A percentile compares a stretch with the other conserved stretches of the same genome.
phyloP scores from a whole-genome alignment of 257 asterid species.

The Plantago ovata region DNA sequence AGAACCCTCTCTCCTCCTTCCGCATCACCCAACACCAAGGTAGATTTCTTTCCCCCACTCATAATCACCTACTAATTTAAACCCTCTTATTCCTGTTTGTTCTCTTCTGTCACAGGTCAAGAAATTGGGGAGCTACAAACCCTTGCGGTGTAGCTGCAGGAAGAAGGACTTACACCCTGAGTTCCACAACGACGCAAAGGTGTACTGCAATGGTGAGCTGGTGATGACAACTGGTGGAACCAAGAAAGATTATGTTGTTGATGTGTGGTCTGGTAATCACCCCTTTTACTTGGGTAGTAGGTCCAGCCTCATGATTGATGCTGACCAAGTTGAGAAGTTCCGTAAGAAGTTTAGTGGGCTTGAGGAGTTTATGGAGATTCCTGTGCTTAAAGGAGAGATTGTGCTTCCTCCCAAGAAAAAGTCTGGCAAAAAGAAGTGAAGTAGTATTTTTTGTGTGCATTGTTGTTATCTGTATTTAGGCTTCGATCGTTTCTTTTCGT shows the following conservation, averaged over 20 bases:
- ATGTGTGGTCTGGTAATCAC: slow-evolving; percentile 98
- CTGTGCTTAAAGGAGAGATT: slow-evolving; percentile 89
- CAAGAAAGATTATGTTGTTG: slow-evolving; percentile 83
- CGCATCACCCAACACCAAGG: slow-evolving; percentile 21
- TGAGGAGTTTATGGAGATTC: slow-evolving; percentile 66
- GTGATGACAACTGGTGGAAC: slow-evolving; percentile 97
- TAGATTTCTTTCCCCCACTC: neutral
- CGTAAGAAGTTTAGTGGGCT: slow-evolving; percentile 72
- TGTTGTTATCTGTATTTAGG: neutral
- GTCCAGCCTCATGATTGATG: slow-evolving; percentile 50
- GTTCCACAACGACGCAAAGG: slow-evolving; percentile 71
- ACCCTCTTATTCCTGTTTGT: neutral
- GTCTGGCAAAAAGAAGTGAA: slow-evolving; percentile 54
- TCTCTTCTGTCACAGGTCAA: slow-evolving; percentile 37
- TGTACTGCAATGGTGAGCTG: slow-evolving; percentile 86
- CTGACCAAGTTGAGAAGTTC: slow-evolving; percentile 85
- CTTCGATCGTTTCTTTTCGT: slow-evolving; percentile 10
- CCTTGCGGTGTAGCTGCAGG: slow-evolving; percentile 69
- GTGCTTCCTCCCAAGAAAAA: slow-evolving; percentile 73
- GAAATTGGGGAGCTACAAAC: slow-evolving; percentile 43
- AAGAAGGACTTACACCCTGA: slow-evolving; percentile 88
- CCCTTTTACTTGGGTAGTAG: slow-evolving; percentile 91
- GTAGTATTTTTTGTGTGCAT: slow-evolving; percentile 40
- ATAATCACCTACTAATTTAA: neutral
- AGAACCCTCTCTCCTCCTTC: slow-evolving; percentile 36